A percentile compares a stretch with the other conserved stretches of the same genome.
phyloP scores from a whole-genome alignment of 495 filamentous ascomycete species.

The Hypoxylon subgilvum region DNA sequence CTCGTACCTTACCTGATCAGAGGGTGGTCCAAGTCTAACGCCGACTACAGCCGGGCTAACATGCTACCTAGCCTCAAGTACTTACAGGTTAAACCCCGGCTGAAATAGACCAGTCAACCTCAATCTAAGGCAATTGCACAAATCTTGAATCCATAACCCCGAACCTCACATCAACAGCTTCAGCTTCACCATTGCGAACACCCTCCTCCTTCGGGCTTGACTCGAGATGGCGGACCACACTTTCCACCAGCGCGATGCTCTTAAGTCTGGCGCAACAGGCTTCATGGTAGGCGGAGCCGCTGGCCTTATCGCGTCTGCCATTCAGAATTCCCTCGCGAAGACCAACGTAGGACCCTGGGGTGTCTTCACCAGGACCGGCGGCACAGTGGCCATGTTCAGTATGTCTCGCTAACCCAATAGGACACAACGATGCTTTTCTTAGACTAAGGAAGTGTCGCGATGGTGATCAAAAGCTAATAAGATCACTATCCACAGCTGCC shows the following conservation, averaged over 20 bases:
- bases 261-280: slow-evolving; percentile 68
- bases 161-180: neutral
- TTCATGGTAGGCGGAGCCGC: slow-evolving; percentile 67
- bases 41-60: too few relatives aligned
- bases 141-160: neutral
- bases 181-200: slow-evolving; percentile 5
- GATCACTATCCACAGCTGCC: slow-evolving; percentile 62
- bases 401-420: slow-evolving; percentile 56
- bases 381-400: slow-evolving; percentile 49
- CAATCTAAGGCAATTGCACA: neutral
- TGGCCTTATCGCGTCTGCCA: slow-evolving; percentile 74
- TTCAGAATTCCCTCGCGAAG: slow-evolving; percentile 83
- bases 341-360: slow-evolving; percentile 77
- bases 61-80: too few relatives aligned
- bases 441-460: too few relatives aligned
- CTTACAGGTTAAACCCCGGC: slow-evolving; percentile 11
- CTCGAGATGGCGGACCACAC: slow-evolving; percentile 40
- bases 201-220: slow-evolving; percentile 34
- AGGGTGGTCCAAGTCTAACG: too few relatives aligned
- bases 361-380: slow-evolving; percentile 68
- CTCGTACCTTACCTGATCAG: too few relatives aligned
- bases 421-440: slow-evolving; percentile 35
- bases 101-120: slow-evolving; percentile 15
- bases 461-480: slow-evolving; percentile 27
- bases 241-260: slow-evolving; percentile 81